Evolutionary conservation across 306 rosid genomes (phyloP), one percentile per base, ranked within the genome.

Genomic region (Prunus armeniaca): DNA sequence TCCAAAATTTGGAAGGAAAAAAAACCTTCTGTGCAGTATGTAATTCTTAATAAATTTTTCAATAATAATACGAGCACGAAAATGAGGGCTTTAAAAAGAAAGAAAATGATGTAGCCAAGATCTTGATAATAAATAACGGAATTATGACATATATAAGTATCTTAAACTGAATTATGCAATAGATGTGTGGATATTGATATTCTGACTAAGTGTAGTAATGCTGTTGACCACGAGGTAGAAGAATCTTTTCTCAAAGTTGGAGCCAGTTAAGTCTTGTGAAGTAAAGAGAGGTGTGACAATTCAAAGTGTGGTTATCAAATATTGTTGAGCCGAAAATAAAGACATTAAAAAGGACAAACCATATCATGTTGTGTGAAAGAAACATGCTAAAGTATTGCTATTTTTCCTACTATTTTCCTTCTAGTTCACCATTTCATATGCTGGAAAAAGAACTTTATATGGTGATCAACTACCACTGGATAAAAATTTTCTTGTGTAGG

Each of bases 401-500:
- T 51, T 20, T 34, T 3, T 30, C 19, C 6, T 70, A 10, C 24
- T 54, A 41, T 41, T 4, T 66, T 66, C 70, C 70, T 66, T 66
- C 51, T 67, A 20, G 32, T 56, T 55, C 5, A 0, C 65, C 32
- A 34, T 43, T 55, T 56, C 3, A 0, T 34, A 34, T 1, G 1
- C 10, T 34, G 43, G 22, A 56, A 9, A 9, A 32, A 34, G 3
- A 2, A 12, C 13, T 2, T 25, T 12, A 6, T 71, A 13, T 55
- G 52, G 30, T 12, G 4, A 54, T 19, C 34, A 24, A 60, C 45
- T 14, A 32, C 24, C 34, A 3, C 49, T 69, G 55, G 46, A 49
- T 20, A 20, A 6, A 9, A 13, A 1, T 6, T 83, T 65, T 88
- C 75, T 46, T 72, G 19, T 87, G 64, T 69, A 92, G 98, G 93